Evolutionary conservation across 2,329 filamentous ascomycete genomes (phyloP), one percentile per base, ranked within the genome.

Genomic region (Alternaria alternata): DNA sequence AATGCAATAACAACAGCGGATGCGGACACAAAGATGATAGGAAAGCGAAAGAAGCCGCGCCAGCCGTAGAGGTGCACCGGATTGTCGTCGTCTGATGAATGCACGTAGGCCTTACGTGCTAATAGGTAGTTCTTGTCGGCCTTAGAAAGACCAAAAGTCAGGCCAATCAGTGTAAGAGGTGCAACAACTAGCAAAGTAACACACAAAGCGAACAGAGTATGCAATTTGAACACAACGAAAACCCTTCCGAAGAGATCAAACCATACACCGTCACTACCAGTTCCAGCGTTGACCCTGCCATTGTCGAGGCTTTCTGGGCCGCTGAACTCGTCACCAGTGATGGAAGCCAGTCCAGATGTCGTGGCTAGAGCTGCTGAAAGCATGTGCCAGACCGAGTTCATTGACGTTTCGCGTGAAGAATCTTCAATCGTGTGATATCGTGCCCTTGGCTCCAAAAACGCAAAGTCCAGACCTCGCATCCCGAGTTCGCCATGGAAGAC

Each of bases 371-470:
- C 88, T 14, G 89, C 89, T 38, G 92, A 96, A 38, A 99, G 84
- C 95, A 99, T 98, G 77, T 98, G 94, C 94, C 94, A 98, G 20
- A 98, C 79, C 3, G 87, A 88, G 51, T 86, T 82, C 12, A 78
- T 70, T n/a, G 88, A 91, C 0, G 93, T 91, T 78, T 97, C 93
- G 39, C 87, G 87, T 3, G 89, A 84, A 74, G 96, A 92, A 75
- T 99, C 95, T 73, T 97, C 88, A 62, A 92, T 86, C 0, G 94
- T 98, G 75, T 99, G 95, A 72, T 99, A 99, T 58, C 92, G 85
- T 20, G 93, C 87, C 53, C 95, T 86, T 1, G 94, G 94, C 66
- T 89, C 88, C 81, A 92, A 94, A 79, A 98, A 99, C 7, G 95
- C 93, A 60, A 98, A 86, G 76, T 99, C 95, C 41, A 98, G 84